phyloP scores from a whole-genome alignment of 345 rosid genomes.

The Salix exigua region DNA sequence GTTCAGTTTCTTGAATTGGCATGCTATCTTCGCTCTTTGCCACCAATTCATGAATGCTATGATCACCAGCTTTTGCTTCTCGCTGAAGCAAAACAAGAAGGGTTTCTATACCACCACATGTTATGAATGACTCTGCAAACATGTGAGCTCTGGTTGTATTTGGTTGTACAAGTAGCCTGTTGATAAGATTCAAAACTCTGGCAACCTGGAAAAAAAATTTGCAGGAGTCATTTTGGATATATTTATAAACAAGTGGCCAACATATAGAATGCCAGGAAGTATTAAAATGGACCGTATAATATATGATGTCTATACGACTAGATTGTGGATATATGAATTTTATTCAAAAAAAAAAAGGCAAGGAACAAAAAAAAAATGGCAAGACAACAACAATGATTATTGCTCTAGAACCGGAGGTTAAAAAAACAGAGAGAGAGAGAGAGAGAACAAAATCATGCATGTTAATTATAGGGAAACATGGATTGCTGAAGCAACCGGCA shows the following conservation, averaged over 20 bases:
- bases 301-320: background rate
- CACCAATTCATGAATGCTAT: conserved; percentile 31
- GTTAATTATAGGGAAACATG: background rate
- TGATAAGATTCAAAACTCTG: conserved; percentile 83
- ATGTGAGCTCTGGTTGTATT: conserved; percentile 69
- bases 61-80: conserved; percentile 88
- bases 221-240: conserved; percentile 12
- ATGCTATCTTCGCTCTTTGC: conserved; percentile 34
- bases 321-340: background rate
- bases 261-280: background rate
- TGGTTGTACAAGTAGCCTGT: conserved; percentile 91
- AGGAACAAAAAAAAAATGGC: background rate
- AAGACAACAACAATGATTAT: background rate
- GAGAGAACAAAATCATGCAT: background rate
- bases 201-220: conserved; percentile 59
- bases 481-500: background rate
- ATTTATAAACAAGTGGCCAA: background rate
- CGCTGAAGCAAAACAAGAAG: conserved; percentile 94
- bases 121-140: conserved; percentile 76
- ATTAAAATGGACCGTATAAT: background rate
- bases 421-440: background rate
- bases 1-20: conserved; percentile 38
- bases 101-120: conserved; percentile 89
- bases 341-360: background rate
- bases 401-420: too few species aligned